phyloP scores from a whole-genome alignment of 2,329 filamentous ascomycete genomes.

The Pseudofabraea citricarpa region DNA sequence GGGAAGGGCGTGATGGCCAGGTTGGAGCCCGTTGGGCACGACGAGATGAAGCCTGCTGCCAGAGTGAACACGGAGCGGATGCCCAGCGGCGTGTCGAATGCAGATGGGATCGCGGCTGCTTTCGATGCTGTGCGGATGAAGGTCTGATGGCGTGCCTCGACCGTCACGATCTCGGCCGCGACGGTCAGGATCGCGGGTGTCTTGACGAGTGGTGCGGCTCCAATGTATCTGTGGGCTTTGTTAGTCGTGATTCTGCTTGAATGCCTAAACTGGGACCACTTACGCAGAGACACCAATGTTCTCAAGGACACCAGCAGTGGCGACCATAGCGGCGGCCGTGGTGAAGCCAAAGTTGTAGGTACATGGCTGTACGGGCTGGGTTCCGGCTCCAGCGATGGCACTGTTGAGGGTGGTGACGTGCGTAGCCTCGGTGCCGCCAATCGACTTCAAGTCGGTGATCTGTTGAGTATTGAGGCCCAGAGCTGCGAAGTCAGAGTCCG shows the following conservation, averaged over 20 bases:
- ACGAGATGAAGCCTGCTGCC: conserved; percentile 66
- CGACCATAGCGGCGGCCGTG: conserved; percentile 62
- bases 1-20: conserved; percentile 61
- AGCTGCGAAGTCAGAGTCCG: conserved; percentile 57
- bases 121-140: conserved; percentile 60
- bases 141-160: conserved; percentile 70
- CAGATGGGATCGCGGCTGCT: conserved; percentile 56
- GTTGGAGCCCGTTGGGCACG: conserved; percentile 63
- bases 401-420: conserved; percentile 57
- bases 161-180: conserved; percentile 66
- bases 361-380: conserved; percentile 64
- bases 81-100: conserved; percentile 66
- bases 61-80: conserved; percentile 69
- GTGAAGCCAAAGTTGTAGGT: conserved; percentile 68
- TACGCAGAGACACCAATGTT: conserved; percentile 70
- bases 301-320: conserved; percentile 65
- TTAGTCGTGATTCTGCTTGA: no score
- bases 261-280: conserved; percentile 11
- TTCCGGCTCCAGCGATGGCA: conserved; percentile 56
- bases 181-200: conserved; percentile 56
- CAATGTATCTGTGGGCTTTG: conserved; percentile 44
- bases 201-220: conserved; percentile 62
- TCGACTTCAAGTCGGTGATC: conserved; percentile 54
- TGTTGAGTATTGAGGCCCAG: conserved; percentile 52
- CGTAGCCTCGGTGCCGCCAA: conserved; percentile 58